Conservation (phyloP, 176 grass and related monocot genomes). For the Aegilops umbellulata region DNA sequence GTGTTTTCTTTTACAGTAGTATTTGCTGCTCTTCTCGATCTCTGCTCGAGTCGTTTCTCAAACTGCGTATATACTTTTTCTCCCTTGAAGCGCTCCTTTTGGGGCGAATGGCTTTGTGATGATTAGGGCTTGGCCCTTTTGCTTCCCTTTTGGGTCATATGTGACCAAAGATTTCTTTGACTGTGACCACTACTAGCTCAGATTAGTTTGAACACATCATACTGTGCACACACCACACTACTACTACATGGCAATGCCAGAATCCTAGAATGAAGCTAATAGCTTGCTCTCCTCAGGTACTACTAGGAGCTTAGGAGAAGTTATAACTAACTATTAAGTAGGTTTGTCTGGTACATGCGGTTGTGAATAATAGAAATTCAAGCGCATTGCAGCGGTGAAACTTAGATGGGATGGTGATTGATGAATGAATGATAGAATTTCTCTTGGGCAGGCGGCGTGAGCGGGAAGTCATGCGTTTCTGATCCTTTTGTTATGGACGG, state of each 20-base stretch:
- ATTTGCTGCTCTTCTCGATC: slow-evolving; percentile 32
- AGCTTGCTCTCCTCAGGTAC: background rate
- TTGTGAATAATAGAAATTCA: background rate
- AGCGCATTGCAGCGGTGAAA: slow-evolving; percentile 3
- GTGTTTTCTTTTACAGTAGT: slow-evolving; percentile 55
- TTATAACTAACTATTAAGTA: background rate
- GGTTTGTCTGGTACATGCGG: background rate
- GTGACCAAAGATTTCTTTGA: slow-evolving; percentile 84
- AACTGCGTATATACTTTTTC: slow-evolving; percentile 65
- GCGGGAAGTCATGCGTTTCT: slow-evolving; percentile 35
- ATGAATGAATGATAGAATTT: slow-evolving; percentile 26
- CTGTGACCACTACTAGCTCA: slow-evolving; percentile 54
- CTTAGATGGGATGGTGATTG: background rate
- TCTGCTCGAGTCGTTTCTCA: slow-evolving; percentile 42
- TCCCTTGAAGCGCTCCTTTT: slow-evolving; percentile 91
- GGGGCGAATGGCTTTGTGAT: slow-evolving; percentile 89
- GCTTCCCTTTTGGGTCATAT: slow-evolving; percentile 85
- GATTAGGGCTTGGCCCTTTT: slow-evolving; percentile 77
- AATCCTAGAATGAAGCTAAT: slow-evolving; percentile 39
- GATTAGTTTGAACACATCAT: slow-evolving; percentile 53
- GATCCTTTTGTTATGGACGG: slow-evolving; percentile 19
- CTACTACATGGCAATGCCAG: background rate
- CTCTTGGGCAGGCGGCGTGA: slow-evolving; percentile 57
- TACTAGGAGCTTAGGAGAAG: background rate
- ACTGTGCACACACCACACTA: slow-evolving; percentile 14